Evolutionary conservation across 768 basidiomycete species (phyloP).

Genomic region (Galerina sulciceps): DNA sequence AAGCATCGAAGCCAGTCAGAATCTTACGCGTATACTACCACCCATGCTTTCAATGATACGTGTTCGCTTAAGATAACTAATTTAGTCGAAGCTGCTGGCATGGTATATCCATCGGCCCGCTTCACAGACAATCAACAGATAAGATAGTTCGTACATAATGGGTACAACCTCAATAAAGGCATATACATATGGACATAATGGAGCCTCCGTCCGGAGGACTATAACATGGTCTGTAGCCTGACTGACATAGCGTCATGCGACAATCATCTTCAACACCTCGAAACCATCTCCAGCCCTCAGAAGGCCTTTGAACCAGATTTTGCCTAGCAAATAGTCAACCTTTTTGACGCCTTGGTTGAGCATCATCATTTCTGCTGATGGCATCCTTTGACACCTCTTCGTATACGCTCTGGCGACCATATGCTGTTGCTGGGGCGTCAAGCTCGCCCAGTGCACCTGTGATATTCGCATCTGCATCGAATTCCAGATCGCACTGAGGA

Average conservation of each 20-base stretch:
- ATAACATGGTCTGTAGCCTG: neutral
- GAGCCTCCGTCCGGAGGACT: too few species aligned
- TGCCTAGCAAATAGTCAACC: slow-evolving; percentile 60
- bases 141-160: too few species aligned
- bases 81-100: too few species aligned
- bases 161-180: neutral
- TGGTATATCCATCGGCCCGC: too few species aligned
- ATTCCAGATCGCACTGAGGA: slow-evolving; percentile 54
- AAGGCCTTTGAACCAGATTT: slow-evolving; percentile 52
- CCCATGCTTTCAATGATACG: too few species aligned
- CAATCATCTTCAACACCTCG: slow-evolving; percentile 39
- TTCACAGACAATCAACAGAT: too few species aligned
- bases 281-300: slow-evolving; percentile 42
- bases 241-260: slow-evolving; percentile 9
- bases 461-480: slow-evolving; percentile 48
- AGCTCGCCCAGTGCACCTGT: slow-evolving; percentile 41
- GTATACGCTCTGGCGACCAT: slow-evolving; percentile 41
- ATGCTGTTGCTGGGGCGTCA: slow-evolving; percentile 33
- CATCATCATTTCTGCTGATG: slow-evolving; percentile 37
- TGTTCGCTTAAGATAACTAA: too few species aligned
- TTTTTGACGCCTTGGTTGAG: slow-evolving; percentile 58
- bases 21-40: neutral
- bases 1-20: neutral
- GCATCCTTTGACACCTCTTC: slow-evolving; percentile 37
- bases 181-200: too few species aligned